Conservation (phyloP, 2,329 filamentous ascomycete genomes). For the Epichloe typhina region DNA sequence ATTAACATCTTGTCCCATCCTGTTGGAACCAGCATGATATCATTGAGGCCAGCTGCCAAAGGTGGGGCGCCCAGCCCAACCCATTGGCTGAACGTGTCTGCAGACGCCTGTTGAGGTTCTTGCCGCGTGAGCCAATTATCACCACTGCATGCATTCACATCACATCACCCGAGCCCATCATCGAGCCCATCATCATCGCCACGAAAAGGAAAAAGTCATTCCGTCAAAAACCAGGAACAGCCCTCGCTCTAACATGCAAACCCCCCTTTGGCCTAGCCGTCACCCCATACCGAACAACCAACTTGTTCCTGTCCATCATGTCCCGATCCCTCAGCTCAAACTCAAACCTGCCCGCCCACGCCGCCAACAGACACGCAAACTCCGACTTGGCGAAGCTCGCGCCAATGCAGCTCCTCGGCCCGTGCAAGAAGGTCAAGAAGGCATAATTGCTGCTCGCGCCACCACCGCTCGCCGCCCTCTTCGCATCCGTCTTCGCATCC, state of each 20-base stretch:
- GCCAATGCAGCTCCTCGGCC: constrained; percentile 76
- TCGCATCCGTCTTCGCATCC: constrained; percentile 6
- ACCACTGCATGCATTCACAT: background rate
- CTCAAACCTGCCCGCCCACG: constrained; percentile 63
- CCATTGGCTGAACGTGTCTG: no score
- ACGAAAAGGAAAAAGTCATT: background rate
- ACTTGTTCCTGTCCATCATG: constrained; percentile 50
- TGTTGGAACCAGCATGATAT: no score
- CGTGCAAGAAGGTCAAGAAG: constrained; percentile 73
- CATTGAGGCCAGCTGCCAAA: background rate
- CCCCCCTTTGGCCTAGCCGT: constrained; percentile 63
- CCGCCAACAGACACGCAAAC: constrained; percentile 70
- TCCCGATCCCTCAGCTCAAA: constrained; percentile 43
- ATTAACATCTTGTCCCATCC: background rate
- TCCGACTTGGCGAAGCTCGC: constrained; percentile 69
- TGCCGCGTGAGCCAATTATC: background rate
- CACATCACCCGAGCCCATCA: background rate
- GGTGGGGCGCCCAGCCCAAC: background rate
- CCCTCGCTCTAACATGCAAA: constrained; percentile 52
- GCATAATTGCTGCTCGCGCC: constrained; percentile 66
- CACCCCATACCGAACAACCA: constrained; percentile 55
- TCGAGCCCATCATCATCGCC: background rate
- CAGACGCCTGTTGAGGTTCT: background rate
- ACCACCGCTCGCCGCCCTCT: constrained; percentile 41
- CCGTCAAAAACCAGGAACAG: constrained; percentile 34